A percentile compares a stretch with the other conserved stretches of the same genome.
phyloP scores from a whole-genome alignment of 2,329 filamentous ascomycete species.

The Fonsecaea pedrosoi region DNA sequence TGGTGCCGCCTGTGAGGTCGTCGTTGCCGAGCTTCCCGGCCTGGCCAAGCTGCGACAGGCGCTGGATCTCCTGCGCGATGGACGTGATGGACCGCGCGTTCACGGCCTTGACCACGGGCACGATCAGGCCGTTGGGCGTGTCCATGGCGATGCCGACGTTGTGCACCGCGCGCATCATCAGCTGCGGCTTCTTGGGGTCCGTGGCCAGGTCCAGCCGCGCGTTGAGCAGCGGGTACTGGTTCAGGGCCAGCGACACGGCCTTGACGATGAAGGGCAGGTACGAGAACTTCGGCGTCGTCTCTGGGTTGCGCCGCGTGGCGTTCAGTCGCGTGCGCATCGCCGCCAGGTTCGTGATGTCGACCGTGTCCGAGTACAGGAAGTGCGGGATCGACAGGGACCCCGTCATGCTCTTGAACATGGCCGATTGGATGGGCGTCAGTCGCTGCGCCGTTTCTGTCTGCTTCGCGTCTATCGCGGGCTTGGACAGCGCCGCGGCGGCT shows the following conservation, averaged over 20 bases:
- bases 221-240: slow-evolving; percentile 85
- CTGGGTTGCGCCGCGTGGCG: slow-evolving; percentile 55
- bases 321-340: slow-evolving; percentile 78
- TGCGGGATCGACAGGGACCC: slow-evolving; percentile 88
- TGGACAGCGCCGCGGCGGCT: slow-evolving; percentile 44
- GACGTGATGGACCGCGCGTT: slow-evolving; percentile 75
- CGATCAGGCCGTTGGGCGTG: slow-evolving; percentile 83
- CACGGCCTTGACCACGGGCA: slow-evolving; percentile 89
- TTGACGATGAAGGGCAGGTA: slow-evolving; percentile 96
- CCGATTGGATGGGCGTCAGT: slow-evolving; percentile 79
- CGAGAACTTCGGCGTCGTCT: slow-evolving; percentile 71
- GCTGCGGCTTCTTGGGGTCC: slow-evolving; percentile 69
- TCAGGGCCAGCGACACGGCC: slow-evolving; percentile 83
- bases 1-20: slow-evolving; percentile 85
- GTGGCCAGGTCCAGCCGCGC: slow-evolving; percentile 73
- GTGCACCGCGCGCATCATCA: slow-evolving; percentile 82
- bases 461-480: slow-evolving; percentile 49
- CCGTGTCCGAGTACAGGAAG: slow-evolving; percentile 91
- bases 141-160: slow-evolving; percentile 98
- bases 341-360: slow-evolving; percentile 79
- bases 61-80: slow-evolving; percentile 76
- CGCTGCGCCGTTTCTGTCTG: slow-evolving; percentile 73
- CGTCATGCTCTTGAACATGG: slow-evolving; percentile 99
- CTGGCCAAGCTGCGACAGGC: slow-evolving; percentile 74
- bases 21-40: slow-evolving; percentile 75